Conservation (phyloP, 257 asterid genomes). For the Solanum peruvianum region DNA sequence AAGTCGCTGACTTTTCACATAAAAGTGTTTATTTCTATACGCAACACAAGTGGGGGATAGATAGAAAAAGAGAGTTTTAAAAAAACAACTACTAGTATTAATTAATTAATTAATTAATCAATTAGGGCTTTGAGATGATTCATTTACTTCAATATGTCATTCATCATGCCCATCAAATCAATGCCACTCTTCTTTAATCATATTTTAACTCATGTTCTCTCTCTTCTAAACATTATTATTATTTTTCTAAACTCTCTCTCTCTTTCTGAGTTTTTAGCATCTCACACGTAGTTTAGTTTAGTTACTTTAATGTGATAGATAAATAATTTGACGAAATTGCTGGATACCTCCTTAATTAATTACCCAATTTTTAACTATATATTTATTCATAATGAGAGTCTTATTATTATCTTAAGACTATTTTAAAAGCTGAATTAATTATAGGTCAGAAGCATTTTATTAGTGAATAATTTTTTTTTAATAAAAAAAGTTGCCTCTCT, state of each 20-base stretch:
- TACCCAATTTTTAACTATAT: neutral
- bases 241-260: neutral
- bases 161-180: conserved; percentile 23
- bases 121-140: conserved; percentile 19
- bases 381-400: neutral
- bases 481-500: neutral
- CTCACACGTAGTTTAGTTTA: neutral
- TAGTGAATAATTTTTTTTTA: no score
- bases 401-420: neutral
- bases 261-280: neutral
- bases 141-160: conserved; percentile 1
- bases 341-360: neutral
- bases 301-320: neutral
- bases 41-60: conserved; percentile 19
- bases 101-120: conserved; percentile 2
- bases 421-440: neutral
- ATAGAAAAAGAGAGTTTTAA: neutral
- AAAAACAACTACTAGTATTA: neutral
- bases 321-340: neutral
- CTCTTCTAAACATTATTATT: neutral
- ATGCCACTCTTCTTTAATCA: conserved; percentile 22
- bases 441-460: neutral
- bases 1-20: conserved; percentile 59
- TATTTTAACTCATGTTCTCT: conserved; percentile 13
- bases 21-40: conserved; percentile 30